Base-by-base conservation (phyloP, 176 grass and related monocot genomes). In the Zea mays region DNA sequence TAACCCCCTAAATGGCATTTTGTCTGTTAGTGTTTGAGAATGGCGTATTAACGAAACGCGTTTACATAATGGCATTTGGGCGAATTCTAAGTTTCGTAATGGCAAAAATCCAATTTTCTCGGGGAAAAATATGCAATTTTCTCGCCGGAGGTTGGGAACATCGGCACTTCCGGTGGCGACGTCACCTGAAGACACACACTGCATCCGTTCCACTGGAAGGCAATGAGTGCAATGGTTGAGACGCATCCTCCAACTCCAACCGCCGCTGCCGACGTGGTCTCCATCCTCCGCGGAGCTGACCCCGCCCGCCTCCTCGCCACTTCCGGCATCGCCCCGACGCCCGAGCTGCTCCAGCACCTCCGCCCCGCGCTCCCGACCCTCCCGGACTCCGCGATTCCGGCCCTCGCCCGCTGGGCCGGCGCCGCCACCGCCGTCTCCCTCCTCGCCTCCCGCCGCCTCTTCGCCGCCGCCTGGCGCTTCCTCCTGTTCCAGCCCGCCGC, bases 381-480 rank as follows among this genome's bases (percentile, higher is more conserved):
- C 11, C 79, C 87, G 1, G 69, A 88, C 3, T 37, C 75, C 46
- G 73, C 84, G 66, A 47, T 96, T 66, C 71, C 86, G 8, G 75
- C 67, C 20, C 80, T 96, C 57, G 86, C 87, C 49, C 82, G 79
- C 68, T 96, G 93, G 93, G 87, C 76, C 6, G 84, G 79, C 41
- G 43, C 79, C 56, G 72, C 79, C 69, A 46, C 83, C 14, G 56
- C 87, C 9, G 79, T 92, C 63, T 86, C 90, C 72, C 85, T 86
- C 64, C 90, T 93, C 57, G 85, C 87, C 68, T 79, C 72, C 50
- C 79, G 78, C 17, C 85, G 83, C 54, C 80, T 91, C 58, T 90
- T 97, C 49, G 69, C 86, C 14, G 20, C 93, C 50, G 78, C 90
- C 27, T 97, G 93, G 90, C 86, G 85, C 38, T 69, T 97, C 47